Percentiles rank a stretch among this genome's conserved stretches.
phyloP scores from a whole-genome alignment of 225 moss, liverwort and hornwort species.

The Pleurozium schreberi region DNA sequence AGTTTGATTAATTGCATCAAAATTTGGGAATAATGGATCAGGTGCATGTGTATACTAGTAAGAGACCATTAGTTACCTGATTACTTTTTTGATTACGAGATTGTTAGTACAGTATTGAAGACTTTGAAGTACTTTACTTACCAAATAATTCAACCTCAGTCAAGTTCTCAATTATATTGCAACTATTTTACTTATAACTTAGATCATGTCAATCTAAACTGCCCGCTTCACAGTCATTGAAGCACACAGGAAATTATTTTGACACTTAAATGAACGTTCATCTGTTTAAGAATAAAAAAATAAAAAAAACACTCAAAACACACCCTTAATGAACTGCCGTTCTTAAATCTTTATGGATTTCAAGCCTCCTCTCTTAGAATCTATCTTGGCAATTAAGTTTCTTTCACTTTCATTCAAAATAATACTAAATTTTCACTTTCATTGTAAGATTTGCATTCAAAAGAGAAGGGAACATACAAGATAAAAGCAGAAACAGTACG shows the following conservation, averaged over 20 bases:
- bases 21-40: background rate
- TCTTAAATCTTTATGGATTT: background rate
- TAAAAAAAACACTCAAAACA: too few relatives aligned
- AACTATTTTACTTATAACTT: background rate
- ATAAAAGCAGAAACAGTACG: background rate
- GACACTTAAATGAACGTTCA: background rate
- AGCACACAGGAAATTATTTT: background rate
- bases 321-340: too few relatives aligned
- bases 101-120: background rate
- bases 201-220: background rate
- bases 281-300: too few relatives aligned
- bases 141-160: background rate
- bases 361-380: background rate
- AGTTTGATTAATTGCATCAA: background rate
- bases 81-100: background rate
- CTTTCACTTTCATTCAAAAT: background rate
- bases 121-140: background rate
- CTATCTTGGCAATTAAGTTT: background rate
- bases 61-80: background rate
- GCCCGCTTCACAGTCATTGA: background rate
- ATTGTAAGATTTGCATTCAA: background rate
- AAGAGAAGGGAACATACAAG: background rate
- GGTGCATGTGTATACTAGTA: slow-evolving; percentile 13
- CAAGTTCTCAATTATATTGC: background rate
- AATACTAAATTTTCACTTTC: background rate